These are phyloP conservation scores for Berkeleyomyces basicola DNA, from an alignment of 2,329 filamentous ascomycete genomes.

Conservation along the genomic window DNA sequence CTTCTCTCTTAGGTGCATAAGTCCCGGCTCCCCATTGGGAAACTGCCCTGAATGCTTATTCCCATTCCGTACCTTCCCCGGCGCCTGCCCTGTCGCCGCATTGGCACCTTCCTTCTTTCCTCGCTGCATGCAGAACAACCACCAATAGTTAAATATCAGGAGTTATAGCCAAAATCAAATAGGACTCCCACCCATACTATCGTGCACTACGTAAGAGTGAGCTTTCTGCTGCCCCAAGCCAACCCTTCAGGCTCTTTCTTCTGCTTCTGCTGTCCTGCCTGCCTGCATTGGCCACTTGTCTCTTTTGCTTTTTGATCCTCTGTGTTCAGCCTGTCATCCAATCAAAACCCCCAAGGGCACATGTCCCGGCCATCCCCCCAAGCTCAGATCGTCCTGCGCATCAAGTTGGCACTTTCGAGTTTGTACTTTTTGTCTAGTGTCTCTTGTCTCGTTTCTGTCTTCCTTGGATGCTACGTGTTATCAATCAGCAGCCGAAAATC, in stretches of 20 bases:
- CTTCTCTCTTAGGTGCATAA: not conserved
- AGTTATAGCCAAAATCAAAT: not conserved
- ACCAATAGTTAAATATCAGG: not conserved
- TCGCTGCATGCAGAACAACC: not conserved
- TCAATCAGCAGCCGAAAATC: too few species aligned
- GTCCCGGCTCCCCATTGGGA: not conserved
- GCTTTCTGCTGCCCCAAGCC: not conserved
- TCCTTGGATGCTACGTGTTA: too few species aligned
- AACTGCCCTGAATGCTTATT: not conserved
- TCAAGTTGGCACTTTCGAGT: not conserved
- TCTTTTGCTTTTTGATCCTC: not conserved
- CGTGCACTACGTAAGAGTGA: not conserved
- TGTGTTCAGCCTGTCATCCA: not conserved
- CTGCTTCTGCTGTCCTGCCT: too few species aligned
- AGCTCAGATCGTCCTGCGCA: too few species aligned
- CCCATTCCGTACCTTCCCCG: not conserved
- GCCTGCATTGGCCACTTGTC: not conserved
- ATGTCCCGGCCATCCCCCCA: too few species aligned
- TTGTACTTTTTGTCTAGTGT: not conserved
- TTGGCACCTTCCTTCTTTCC: not conserved
- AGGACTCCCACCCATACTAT: not conserved
- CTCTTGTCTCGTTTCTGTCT: not conserved
- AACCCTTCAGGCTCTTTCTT: too few species aligned
- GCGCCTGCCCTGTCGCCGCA: not conserved
- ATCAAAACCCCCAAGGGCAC: not conserved